Base-by-base conservation (phyloP, 2,329 filamentous ascomycete species). In the Pseudohalonectria lignicola region DNA sequence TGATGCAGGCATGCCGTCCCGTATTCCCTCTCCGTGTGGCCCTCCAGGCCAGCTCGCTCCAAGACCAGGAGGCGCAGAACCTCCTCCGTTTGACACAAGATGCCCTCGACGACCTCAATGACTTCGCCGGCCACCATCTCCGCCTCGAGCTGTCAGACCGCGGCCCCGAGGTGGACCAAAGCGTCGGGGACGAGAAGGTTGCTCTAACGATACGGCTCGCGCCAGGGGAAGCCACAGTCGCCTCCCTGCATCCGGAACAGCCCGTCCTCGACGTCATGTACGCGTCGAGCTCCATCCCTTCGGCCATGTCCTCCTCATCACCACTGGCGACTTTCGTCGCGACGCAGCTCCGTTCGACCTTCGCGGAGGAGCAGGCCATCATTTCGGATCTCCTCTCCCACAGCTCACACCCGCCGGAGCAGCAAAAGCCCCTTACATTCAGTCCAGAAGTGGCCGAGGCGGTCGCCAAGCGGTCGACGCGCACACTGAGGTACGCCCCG, bases 401-500 rank as follows among this genome's bases (percentile, higher is more conserved):
- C 1, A 74, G 69, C 31, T 66, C 72, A 6, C 66, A 71, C 18
- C 68, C 70, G 4, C 60, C 64, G 28, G 40, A 45, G 17, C 40
- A 47, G 28, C 43, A 57, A 26, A 49, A 62, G 41, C 60, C 66
- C 3, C 62, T 66, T 41, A 62, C 62, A 5, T 47, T 74, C 29
- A 61, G 64, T 1, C 62, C 69, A 25, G 67, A 76, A 23, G 62
- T 69, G 1, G 63, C 69, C 18, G 74, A 76, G 30, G 64, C 70
- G 1, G 66, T 76, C 48, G 73, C 62, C 50, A 82, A 68, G 71
- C 82, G 87, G 43, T 84, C 84, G 26, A 92, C 84, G 3, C 74
- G 87, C 36, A 86, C 87, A 1, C 74, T 96, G 52, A 93, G 90
- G 55, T 94, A 95, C 55, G 82, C 92, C 4, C 79, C 88, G 12